These are phyloP conservation scores for Mortierella sp. DNA, from an alignment of 371 early-diverging fungal species.

Conservation along the genomic window DNA sequence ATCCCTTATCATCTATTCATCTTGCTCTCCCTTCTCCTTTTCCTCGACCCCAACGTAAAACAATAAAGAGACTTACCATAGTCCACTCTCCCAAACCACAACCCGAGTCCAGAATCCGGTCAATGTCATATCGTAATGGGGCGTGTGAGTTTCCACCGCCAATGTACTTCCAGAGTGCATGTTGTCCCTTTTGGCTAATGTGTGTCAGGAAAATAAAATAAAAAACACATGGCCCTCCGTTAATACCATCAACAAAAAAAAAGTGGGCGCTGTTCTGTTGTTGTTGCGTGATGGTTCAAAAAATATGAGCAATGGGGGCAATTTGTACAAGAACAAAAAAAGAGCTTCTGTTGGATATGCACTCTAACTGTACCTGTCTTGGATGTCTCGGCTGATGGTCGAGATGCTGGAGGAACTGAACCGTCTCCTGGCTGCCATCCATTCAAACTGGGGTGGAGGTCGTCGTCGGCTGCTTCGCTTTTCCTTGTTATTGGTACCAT, in stretches of 20 bases:
- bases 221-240: conserved; percentile 17
- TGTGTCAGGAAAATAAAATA: background rate
- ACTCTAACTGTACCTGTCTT: conserved; percentile 39
- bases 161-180: conserved; percentile 58
- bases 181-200: conserved; percentile 54
- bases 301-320: background rate
- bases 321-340: background rate
- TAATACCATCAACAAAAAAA: background rate
- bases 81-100: conserved; percentile 59
- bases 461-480: conserved; percentile 25
- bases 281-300: background rate
- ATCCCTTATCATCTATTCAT: background rate
- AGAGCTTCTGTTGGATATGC: background rate
- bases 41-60: background rate
- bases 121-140: conserved; percentile 50
- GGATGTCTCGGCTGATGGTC: conserved; percentile 54
- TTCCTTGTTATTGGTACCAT: background rate
- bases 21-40: background rate
- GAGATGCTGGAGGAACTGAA: conserved; percentile 47
- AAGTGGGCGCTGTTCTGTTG: background rate
- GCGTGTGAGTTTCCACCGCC: conserved; percentile 57
- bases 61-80: conserved; percentile 33
- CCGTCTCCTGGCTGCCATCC: conserved; percentile 49
- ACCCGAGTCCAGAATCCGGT: conserved; percentile 53
- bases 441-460: conserved; percentile 46